A percentile compares a stretch with the other conserved stretches of the same genome.
Evolutionary conservation across 2,329 filamentous ascomycete genomes (phyloP).

Genomic region (Aschersonia sp.): DNA sequence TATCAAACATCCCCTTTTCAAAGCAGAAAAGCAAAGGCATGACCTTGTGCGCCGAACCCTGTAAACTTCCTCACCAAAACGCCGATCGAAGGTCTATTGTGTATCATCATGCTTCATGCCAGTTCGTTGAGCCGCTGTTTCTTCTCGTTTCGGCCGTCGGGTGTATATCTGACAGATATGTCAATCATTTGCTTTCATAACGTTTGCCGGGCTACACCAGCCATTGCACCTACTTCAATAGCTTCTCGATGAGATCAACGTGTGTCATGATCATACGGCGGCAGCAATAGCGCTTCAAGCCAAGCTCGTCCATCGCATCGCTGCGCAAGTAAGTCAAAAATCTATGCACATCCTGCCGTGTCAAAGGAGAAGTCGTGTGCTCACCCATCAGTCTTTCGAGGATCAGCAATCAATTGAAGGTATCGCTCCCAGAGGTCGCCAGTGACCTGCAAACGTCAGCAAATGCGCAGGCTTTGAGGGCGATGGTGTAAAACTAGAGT

Average conservation of each 20-base stretch:
- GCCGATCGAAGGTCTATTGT: constrained; percentile 16
- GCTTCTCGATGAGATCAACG: constrained; percentile 96
- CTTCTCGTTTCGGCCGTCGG: constrained; percentile 48
- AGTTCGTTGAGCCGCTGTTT: constrained; percentile 29
- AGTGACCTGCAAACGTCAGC: constrained; percentile 54
- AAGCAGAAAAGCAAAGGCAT: neutral
- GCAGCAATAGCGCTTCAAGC: constrained; percentile 93
- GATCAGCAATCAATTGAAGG: constrained; percentile 70
- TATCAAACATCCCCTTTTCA: neutral
- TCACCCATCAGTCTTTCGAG: constrained; percentile 57
- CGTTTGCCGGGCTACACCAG: neutral
- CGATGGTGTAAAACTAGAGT: neutral
- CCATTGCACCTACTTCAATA: constrained; percentile 60
- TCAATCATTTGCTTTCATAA: neutral
- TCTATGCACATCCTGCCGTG: neutral
- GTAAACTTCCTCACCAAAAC: constrained; percentile 9
- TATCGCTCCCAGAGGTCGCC: constrained; percentile 97
- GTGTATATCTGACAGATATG: constrained; percentile 36
- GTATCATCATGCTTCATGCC: constrained; percentile 10
- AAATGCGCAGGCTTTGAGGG: neutral
- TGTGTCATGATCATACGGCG: constrained; percentile 99
- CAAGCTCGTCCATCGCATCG: constrained; percentile 90
- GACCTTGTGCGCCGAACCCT: constrained; percentile 11
- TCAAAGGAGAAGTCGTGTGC: neutral
- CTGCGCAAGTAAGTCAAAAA: constrained; percentile 27